Percentiles rank a stretch among this genome's conserved stretches.
These are phyloP conservation scores for Aspergillus carlsbadensis DNA, from an alignment of 495 filamentous ascomycete species.

Conservation along the genomic window DNA sequence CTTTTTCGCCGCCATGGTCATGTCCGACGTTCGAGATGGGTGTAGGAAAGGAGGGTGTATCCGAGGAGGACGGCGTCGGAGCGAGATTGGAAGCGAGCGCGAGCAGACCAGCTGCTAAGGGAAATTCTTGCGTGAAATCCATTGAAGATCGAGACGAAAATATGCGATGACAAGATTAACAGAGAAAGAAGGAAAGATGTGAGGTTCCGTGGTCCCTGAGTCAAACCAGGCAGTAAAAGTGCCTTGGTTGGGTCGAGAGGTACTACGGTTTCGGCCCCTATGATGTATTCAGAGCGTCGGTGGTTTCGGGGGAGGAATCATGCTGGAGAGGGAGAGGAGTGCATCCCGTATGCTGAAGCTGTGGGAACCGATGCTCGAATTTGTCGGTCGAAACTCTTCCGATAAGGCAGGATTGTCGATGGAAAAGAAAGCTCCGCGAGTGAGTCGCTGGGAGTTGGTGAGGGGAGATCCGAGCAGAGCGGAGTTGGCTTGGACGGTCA, in stretches of 20 bases:
- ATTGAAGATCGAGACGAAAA: constrained; percentile 12
- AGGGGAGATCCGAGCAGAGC: background rate
- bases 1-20: constrained; percentile 36
- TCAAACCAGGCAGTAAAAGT: background rate
- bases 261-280: constrained; percentile 2
- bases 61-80: constrained; percentile 23
- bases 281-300: background rate
- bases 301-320: constrained; percentile 8
- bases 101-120: constrained; percentile 30
- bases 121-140: constrained; percentile 18
- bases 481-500: no score
- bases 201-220: background rate
- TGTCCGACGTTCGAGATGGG: constrained; percentile 17
- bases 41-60: constrained; percentile 13
- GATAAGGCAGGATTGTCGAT: background rate
- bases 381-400: background rate
- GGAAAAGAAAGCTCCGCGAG: background rate
- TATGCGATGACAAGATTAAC: constrained; percentile 1
- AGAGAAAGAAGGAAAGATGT: background rate
- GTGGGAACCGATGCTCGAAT: background rate
- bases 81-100: constrained; percentile 26
- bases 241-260: background rate
- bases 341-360: constrained; percentile 10
- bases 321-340: constrained; percentile 10
- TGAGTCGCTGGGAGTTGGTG: background rate